Base-by-base conservation (phyloP, 1,284 basidiomycete genomes). In the Sanghuangporus weigelae region DNA sequence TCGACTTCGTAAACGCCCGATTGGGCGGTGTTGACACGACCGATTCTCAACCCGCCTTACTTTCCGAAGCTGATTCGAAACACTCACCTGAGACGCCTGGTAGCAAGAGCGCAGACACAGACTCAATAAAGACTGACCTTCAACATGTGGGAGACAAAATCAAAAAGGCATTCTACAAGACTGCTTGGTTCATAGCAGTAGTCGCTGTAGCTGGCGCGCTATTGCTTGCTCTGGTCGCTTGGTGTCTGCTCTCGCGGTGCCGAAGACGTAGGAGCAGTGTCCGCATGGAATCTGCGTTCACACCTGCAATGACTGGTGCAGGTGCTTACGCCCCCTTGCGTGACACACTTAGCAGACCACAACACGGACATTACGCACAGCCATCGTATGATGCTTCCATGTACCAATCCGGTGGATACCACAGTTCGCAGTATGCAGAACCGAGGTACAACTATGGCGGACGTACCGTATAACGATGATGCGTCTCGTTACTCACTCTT, bases 1-100 rank as follows among this genome's bases (percentile, higher is more conserved):
- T 63, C 14, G 69, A 71, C 50, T 71, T 70, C 62, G 67, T 71
- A 31, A 63, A 63, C 31, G 46, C 48, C 1, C 67, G 69, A 4
- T 59, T 69, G 16, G 48, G 60, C 23, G 67, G 66, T 21, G 44
- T 56, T 36, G 69, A 69, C 60, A 68, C 67, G 16, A 69, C 69
- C 11, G 60, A 49, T 38, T 63, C 64, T 8, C 59, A 68, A 35
- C 40, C 64, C 31, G 60, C 65, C 10, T 63, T 70, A 4, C 61
- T 67, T 50, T 63, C 68, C 14, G 59, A 64, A 11, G 49, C 53
- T 6, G 56, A 64, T 14, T 63, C 58, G 12, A 42, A 62, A 46
- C 60, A 58, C 59, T 66, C 65, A 10, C 65, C 65, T 3, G 58
- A 50, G 40, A 57, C 46, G 31, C 2, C 53, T 5, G 49, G 19